These are phyloP conservation scores for Kalmanozyma brasiliensis DNA, from an alignment of 1,284 basidiomycete species.

Conservation along the genomic window DNA sequence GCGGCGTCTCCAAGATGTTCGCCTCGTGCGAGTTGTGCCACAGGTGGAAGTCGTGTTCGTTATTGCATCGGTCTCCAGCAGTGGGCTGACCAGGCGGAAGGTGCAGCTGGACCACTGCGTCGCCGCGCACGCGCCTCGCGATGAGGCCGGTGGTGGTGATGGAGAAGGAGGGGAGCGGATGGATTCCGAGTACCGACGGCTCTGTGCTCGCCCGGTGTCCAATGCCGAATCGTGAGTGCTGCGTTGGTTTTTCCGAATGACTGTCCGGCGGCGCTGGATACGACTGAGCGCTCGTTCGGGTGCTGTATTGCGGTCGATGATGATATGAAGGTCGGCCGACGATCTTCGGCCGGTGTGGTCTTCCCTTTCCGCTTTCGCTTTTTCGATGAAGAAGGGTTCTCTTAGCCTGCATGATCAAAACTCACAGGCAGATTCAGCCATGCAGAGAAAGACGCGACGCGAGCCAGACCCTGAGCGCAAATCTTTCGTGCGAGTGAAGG, in stretches of 20 bases:
- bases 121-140: neutral
- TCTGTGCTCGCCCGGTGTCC: no score
- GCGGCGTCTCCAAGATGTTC: no score
- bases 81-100: conserved; percentile 2
- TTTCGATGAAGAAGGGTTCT: no score
- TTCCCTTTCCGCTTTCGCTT: conserved; percentile 7
- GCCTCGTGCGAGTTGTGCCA: neutral
- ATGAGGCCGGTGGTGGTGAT: neutral
- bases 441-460: conserved; percentile 10
- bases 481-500: no score
- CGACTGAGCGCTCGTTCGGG: neutral
- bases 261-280: neutral
- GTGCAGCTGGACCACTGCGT: conserved; percentile 3
- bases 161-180: no score
- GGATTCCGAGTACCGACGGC: no score
- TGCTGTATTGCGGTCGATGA: conserved; percentile 1
- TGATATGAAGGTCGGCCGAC: conserved; percentile 12
- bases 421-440: no score
- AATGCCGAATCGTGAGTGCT: no score
- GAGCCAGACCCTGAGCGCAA: neutral
- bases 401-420: conserved; percentile 6
- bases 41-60: neutral
- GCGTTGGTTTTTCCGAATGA: no score
- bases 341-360: conserved; percentile 11
- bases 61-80: neutral